Evolutionary conservation across 805 yeast species (phyloP), one percentile per base, ranked within the genome.

Genomic region (Kuraishia molischiana): DNA sequence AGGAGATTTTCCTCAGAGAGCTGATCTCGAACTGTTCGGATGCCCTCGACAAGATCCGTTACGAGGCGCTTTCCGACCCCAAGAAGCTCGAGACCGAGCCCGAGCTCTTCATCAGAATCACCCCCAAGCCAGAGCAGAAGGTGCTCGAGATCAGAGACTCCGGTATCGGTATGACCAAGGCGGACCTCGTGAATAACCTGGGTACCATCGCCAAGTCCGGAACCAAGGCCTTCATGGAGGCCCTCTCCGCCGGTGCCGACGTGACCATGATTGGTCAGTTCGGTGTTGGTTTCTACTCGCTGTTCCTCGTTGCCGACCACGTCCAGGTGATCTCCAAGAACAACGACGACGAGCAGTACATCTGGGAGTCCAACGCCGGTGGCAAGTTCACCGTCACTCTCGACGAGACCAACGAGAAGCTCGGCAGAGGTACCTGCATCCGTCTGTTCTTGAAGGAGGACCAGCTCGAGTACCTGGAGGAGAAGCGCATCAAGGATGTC

Each of bases 191-290:
- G 59, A 92, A 94, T 81, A 92, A 92, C 75, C 84, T 92, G 67
- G 99, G 99, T 82, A 92, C 97, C 51, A 92, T 92, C 62, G 99
- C 99, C 61, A 92, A 92, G 73, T 92, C 99, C 50, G 99, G 99
- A 72, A 92, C 99, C 55, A 92, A 92, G 74, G 86, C 95, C 53
- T 92, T 92, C 68, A 92, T 92, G 98, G 98, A 92, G 73, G 98
- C 98, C 51, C 76, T 94, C 50, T 82, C 95, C 50, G 97, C 97
- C 49, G 98, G 98, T 72, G 98, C 99, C 45, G 99, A 92, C 66
- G 97, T 92, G 46, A 89, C 97, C 48, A 92, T 92, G 98, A 92
- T 92, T 72, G 99, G 99, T 78, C 98, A 92, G 74, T 92, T 92
- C 74, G 99, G 99, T 87, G 98, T 92, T 55, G 99, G 99, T 80